A percentile compares a stretch with the other conserved stretches of the same genome.
phyloP scores from a whole-genome alignment of 129 eudicot species.

The Artemisia tridentata region DNA sequence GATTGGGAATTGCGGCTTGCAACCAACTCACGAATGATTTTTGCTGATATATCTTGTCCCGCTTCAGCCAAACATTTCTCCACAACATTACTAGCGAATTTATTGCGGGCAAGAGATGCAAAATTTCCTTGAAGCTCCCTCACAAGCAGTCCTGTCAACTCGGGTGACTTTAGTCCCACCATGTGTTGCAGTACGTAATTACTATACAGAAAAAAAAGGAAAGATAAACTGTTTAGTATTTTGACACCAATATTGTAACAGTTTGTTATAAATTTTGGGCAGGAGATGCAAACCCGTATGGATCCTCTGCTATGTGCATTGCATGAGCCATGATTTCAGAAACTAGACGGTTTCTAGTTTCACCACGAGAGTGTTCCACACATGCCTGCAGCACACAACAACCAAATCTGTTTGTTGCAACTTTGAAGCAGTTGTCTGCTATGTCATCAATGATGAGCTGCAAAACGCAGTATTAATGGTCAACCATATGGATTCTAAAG shows the following conservation, averaged over 20 bases:
- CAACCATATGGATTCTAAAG: slow-evolving; percentile 5
- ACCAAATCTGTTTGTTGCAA: slow-evolving; percentile 64
- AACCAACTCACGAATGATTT: slow-evolving; percentile 52
- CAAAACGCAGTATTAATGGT: slow-evolving; percentile 20
- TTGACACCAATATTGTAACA: neutral
- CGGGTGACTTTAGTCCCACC: slow-evolving; percentile 40
- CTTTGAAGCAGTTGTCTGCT: slow-evolving; percentile 48
- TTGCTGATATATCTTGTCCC: slow-evolving; percentile 32
- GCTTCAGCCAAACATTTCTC: slow-evolving; percentile 54
- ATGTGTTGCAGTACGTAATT: slow-evolving; percentile 84
- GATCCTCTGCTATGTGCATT: slow-evolving; percentile 62
- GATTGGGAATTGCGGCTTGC: slow-evolving; percentile 36
- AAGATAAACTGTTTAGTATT: slow-evolving; percentile 12
- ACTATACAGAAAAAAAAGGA: slow-evolving; percentile 24
- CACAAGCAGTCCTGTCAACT: slow-evolving; percentile 39
- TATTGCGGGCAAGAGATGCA: slow-evolving; percentile 53
- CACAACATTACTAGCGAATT: slow-evolving; percentile 71
- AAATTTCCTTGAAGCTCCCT: slow-evolving; percentile 45
- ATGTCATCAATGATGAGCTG: slow-evolving; percentile 54
- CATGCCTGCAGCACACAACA: slow-evolving; percentile 73
- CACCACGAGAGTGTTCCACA: slow-evolving; percentile 44
- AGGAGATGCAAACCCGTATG: slow-evolving; percentile 53
- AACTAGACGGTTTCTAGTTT: slow-evolving; percentile 37
- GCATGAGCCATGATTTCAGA: slow-evolving; percentile 46
- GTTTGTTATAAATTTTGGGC: neutral